Evolutionary conservation across 2,329 filamentous ascomycete species (phyloP), one percentile per base, ranked within the genome.

Genomic region (Aspergillus jensenii): DNA sequence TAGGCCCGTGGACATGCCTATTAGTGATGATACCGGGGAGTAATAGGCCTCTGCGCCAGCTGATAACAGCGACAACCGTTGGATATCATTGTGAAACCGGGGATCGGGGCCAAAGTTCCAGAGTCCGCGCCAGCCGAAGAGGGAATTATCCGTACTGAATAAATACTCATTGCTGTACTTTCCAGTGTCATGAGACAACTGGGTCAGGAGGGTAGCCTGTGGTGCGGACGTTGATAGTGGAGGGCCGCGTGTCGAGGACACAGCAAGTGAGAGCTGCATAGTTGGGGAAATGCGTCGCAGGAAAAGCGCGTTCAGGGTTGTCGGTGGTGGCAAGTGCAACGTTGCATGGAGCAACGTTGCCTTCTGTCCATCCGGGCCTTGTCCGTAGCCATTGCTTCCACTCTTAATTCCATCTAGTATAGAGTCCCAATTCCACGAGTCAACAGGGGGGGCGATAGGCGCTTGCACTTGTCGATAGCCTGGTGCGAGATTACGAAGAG

Each of bases 1-100:
- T 48, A 92, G 81, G 6, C 93, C 95, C 8, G 96, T 85, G 62
- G 91, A 96, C 71, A 97, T 86, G 47, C 95, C 95, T 49, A 93
- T 91, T 21, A 92, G 91, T 71, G 97, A 97, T 73, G 97, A 98
- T 59, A 97, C 78, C 0, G 93, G 89, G 21, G 93, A 95, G 78
- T 99, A 99, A 78, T 98, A 99, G 37, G 96, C 82, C 75, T 99
- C 95, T 55, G 88, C 93, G 37, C 95, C 95, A 3, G 91, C 90
- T 68, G 91, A 96, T 72, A 98, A 91, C 19, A 93, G 87, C 8
- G 93, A 78, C 87, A 89, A 58, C 88, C 85, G 65, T 82, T 84
- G 70, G 89, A 87, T 59, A 75, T 79, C 50, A 25, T 64, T 55
- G 15, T 58, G 64, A 12, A 58, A 31, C 45, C 74, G 67, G 23